Base-by-base conservation (phyloP, 345 rosid species). In the Brassica nigra region DNA sequence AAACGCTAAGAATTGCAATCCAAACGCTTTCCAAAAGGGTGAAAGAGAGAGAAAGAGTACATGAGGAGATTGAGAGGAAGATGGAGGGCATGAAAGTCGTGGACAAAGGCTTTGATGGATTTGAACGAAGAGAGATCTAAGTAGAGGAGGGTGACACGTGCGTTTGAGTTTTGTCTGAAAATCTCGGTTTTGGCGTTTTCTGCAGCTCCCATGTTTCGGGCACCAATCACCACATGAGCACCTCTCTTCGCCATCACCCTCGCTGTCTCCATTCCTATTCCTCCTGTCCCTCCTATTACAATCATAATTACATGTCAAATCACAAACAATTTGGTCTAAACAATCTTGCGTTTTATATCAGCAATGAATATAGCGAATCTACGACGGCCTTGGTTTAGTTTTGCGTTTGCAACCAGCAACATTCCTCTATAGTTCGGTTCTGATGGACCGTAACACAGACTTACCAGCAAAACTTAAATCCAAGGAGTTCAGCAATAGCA, bases 181-280 rank as follows among this genome's bases (percentile, higher is more conserved):
- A 81, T 71, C 80, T 81, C 80, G 7, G 44, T 47, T 58, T 87
- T 90, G 28, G 96, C 99, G 76, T 85, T 88, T 20, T 83, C 85
- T 14, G 96, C 97, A 68, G 93, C 91, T 16, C 78, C 83, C 83
- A 88, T 55, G 87, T 93, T 93, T 78, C 99, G 88, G 11, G 93
- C 98, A 6, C 85, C 98, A 14, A 95, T 89, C 2, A 95, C 84
- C 9, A 95, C 94, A 76, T 84, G 98, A 1, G 87, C 99, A 52
- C 83, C 84, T 6, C 87, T 85, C 31, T 84, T 80, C 29, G 94
- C 90, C 83, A 95, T 49, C 4, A 93, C 91, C 76, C 93, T 87
- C 59, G 93, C 87, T 4, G 99, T 91, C 87, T 95, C 99, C 76
- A 91, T 76, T 7, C 99, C 99, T 58, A 95, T 95, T 23, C 99